These are phyloP conservation scores for Penicillium rolfsii DNA, from an alignment of 2,329 filamentous ascomycete genomes.

Conservation along the genomic window DNA sequence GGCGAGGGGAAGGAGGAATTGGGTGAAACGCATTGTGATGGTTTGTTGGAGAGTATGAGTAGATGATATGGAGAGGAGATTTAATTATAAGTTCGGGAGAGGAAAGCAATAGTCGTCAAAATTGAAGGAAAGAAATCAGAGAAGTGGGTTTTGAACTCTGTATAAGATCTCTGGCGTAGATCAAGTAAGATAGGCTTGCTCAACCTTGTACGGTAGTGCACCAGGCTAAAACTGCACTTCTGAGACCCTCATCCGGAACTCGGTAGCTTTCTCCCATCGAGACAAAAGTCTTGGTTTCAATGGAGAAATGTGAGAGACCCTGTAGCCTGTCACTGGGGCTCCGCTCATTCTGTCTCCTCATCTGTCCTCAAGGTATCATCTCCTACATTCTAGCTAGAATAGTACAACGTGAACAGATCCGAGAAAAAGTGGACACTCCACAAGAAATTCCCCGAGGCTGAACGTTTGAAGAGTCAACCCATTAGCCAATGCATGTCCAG, in stretches of 20 bases:
- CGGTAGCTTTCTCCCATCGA: slow-evolving; percentile 1
- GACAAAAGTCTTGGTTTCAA: neutral
- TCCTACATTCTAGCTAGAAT: neutral
- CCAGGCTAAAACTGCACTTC: neutral
- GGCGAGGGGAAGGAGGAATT: slow-evolving; percentile 26
- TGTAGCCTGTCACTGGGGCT: neutral
- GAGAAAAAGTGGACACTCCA: neutral
- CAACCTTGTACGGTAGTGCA: neutral
- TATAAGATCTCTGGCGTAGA: neutral
- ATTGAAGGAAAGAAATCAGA: neutral
- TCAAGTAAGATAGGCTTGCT: slow-evolving; percentile 1
- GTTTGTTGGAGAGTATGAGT: no score
- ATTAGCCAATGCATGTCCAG: slow-evolving; percentile 10
- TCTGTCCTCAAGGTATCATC: neutral
- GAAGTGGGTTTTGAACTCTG: neutral
- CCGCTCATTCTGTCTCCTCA: neutral
- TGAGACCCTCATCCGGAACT: neutral
- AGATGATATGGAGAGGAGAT: neutral
- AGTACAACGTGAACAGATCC: neutral
- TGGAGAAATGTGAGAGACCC: neutral
- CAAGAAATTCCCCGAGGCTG: slow-evolving; percentile 15
- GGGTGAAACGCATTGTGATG: slow-evolving; percentile 28
- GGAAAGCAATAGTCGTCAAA: slow-evolving; percentile 2
- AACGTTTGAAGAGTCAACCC: neutral
- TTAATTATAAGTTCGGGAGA: neutral